Percentiles rank a stretch among this genome's conserved stretches.
These are phyloP conservation scores for Penicillium sp. DNA, from an alignment of 2,329 filamentous ascomycete species.

Conservation along the genomic window DNA sequence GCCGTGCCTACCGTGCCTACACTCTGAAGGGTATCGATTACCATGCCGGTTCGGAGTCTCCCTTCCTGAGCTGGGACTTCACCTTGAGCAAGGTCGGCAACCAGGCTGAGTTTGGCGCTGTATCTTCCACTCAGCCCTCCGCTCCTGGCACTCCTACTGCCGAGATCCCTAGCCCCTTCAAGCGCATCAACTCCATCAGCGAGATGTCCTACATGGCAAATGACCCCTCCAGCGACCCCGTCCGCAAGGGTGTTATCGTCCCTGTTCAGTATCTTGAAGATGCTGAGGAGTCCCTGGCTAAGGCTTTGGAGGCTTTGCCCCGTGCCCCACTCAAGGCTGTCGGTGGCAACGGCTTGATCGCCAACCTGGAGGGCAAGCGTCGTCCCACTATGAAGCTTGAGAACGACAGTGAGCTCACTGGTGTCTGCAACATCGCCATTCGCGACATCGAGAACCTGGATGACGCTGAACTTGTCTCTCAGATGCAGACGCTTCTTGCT, in stretches of 20 bases:
- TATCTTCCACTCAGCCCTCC: slow-evolving; percentile 74
- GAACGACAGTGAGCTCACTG: slow-evolving; percentile 74
- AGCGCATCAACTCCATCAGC: slow-evolving; percentile 89
- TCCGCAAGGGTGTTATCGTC: slow-evolving; percentile 89
- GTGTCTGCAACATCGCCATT: slow-evolving; percentile 89
- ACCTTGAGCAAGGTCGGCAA: slow-evolving; percentile 82
- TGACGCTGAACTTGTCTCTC: slow-evolving; percentile 75
- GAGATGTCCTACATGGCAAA: slow-evolving; percentile 87
- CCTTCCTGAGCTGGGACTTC: slow-evolving; percentile 92
- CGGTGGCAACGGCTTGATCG: slow-evolving; percentile 60
- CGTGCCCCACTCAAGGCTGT: slow-evolving; percentile 59
- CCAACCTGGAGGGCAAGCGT: slow-evolving; percentile 75
- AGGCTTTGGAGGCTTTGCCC: slow-evolving; percentile 82
- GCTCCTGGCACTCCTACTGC: slow-evolving; percentile 72
- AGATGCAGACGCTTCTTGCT: slow-evolving; percentile 73
- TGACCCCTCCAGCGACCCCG: slow-evolving; percentile 69
- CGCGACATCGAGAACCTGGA: slow-evolving; percentile 81
- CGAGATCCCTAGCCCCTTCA: slow-evolving; percentile 61
- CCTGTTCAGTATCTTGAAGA: slow-evolving; percentile 94
- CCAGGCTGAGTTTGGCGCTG: slow-evolving; percentile 81
- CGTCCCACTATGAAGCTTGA: slow-evolving; percentile 56
- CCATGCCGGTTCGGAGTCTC: slow-evolving; percentile 68
- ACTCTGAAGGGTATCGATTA: slow-evolving; percentile 87
- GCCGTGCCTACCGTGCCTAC: slow-evolving; percentile 95
- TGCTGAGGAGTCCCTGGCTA: slow-evolving; percentile 79